Conservation (phyloP, 495 filamentous ascomycete species). For the Podospora sp. region DNA sequence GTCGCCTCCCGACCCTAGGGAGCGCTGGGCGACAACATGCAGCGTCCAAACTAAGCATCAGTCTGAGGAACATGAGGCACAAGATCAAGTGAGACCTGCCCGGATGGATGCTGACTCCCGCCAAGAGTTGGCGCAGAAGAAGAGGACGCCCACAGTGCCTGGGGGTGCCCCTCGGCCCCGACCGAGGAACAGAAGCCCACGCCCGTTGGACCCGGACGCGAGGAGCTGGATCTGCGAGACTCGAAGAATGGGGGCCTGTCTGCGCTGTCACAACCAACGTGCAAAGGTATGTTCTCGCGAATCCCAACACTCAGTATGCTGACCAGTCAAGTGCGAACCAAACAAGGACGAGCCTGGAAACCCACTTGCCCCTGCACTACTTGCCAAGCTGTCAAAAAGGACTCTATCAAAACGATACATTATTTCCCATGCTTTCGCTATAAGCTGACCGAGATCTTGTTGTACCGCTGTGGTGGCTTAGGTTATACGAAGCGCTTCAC, state of each 20-base stretch:
- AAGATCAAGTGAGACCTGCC: background rate
- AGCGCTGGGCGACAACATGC: background rate
- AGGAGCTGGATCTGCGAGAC: slow-evolving; percentile 34
- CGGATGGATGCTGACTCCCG: too few species aligned
- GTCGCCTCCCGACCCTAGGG: background rate
- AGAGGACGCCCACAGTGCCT: too few species aligned
- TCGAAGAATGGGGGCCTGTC: slow-evolving; percentile 43
- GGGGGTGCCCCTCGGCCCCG: too few species aligned
- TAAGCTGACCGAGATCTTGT: slow-evolving; percentile 40
- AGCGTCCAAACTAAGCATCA: background rate
- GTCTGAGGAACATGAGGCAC: background rate
- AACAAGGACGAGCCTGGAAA: slow-evolving; percentile 33
- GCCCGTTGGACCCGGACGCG: too few species aligned
- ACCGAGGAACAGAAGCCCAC: too few species aligned
- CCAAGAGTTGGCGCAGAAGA: too few species aligned
- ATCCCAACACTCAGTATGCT: slow-evolving; percentile 1
- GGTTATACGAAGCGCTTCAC: slow-evolving; percentile 43
- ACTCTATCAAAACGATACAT: slow-evolving; percentile 50
- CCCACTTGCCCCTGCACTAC: slow-evolving; percentile 39
- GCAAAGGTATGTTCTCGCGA: slow-evolving; percentile 39
- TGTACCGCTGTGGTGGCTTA: slow-evolving; percentile 45
- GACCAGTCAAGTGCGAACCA: slow-evolving; percentile 22
- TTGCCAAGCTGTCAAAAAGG: slow-evolving; percentile 38
- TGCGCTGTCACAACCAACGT: slow-evolving; percentile 49
- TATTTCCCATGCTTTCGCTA: slow-evolving; percentile 43